A percentile compares a stretch with the other conserved stretches of the same genome.
Evolutionary conservation across 2,329 filamentous ascomycete species (phyloP).

Genomic region (Biscogniauxia sp.): DNA sequence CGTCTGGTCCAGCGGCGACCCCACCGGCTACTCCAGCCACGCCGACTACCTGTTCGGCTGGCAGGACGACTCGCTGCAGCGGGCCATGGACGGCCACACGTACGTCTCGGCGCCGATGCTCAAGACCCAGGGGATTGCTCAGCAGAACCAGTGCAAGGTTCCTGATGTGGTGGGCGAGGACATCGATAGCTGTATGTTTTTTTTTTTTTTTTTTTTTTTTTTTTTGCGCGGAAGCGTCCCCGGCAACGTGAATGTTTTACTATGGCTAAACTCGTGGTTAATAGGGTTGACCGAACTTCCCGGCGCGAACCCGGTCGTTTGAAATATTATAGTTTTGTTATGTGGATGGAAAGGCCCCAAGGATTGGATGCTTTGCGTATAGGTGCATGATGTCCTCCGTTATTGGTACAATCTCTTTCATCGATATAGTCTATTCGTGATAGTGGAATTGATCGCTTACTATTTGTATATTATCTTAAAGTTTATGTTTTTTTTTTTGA

Average conservation of each 20-base stretch:
- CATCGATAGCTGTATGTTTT: conserved; percentile 21
- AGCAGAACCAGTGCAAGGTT: conserved; percentile 23
- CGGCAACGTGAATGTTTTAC: not conserved
- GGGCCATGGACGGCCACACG: conserved; percentile 40
- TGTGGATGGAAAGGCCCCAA: not conserved
- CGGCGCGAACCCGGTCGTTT: conserved; percentile 13
- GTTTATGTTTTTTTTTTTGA: no score
- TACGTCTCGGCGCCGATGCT: conserved; percentile 28
- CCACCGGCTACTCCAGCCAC: conserved; percentile 22
- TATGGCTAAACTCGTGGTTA: conserved; percentile 3
- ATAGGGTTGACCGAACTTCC: conserved; percentile 18
- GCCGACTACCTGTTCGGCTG: conserved; percentile 44
- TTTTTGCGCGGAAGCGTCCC: no score
- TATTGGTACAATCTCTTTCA: no score
- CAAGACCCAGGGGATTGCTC: conserved; percentile 19
- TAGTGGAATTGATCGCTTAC: no score
- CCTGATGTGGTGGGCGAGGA: conserved; percentile 20
- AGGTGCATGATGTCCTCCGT: no score
- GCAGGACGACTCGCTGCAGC: conserved; percentile 40
- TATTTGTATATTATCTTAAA: no score
- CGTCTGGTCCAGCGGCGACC: not conserved
- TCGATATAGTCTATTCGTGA: no score
- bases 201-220: not conserved
- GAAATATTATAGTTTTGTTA: not conserved
- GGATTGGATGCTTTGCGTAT: no score